These are phyloP conservation scores for Globisporangium nodosum DNA, from an alignment of 352 stramenopile genomes.

Conservation along the genomic window DNA sequence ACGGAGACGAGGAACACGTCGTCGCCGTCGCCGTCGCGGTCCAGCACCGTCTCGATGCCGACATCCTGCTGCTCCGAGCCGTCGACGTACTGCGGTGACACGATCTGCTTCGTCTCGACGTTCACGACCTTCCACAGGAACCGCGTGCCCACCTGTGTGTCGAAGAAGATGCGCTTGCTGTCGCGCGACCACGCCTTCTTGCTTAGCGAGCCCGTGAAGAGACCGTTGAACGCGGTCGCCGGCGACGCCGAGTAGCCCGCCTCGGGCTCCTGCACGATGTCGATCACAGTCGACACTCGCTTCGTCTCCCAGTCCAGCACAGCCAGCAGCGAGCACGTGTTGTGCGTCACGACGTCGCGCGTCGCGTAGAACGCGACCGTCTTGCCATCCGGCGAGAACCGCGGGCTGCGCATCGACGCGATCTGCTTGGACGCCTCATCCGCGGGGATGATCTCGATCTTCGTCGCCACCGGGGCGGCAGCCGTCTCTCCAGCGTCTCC, in stretches of 20 bases:
- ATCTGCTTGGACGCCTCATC: slow-evolving; percentile 36
- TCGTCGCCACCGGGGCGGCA: slow-evolving; percentile 21
- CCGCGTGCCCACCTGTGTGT: slow-evolving; percentile 63
- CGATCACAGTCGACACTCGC: slow-evolving; percentile 49
- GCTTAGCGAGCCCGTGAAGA: slow-evolving; percentile 52
- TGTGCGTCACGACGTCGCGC: slow-evolving; percentile 61
- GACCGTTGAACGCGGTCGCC: slow-evolving; percentile 56
- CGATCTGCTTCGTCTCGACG: slow-evolving; percentile 36
- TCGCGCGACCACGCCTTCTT: slow-evolving; percentile 56
- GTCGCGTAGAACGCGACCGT: slow-evolving; percentile 69
- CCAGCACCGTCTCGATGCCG: slow-evolving; percentile 48
- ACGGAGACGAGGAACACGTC: slow-evolving; percentile 42
- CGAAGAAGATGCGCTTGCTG: slow-evolving; percentile 52
- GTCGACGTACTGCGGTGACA: slow-evolving; percentile 51
- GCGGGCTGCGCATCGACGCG: slow-evolving; percentile 45
- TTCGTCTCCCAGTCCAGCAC: slow-evolving; percentile 61
- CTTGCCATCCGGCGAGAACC: slow-evolving; percentile 64
- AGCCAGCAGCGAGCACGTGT: slow-evolving; percentile 64
- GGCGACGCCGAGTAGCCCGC: slow-evolving; percentile 22
- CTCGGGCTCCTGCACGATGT: slow-evolving; percentile 54
- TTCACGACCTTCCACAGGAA: slow-evolving; percentile 68
- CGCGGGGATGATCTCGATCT: slow-evolving; percentile 27
- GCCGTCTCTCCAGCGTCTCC: slow-evolving; percentile 16
- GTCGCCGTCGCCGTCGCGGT: slow-evolving; percentile 26
- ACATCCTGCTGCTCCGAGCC: slow-evolving; percentile 15